phyloP scores from a whole-genome alignment of 2,329 filamentous ascomycete species.

The Apiospora kogelbergensis region DNA sequence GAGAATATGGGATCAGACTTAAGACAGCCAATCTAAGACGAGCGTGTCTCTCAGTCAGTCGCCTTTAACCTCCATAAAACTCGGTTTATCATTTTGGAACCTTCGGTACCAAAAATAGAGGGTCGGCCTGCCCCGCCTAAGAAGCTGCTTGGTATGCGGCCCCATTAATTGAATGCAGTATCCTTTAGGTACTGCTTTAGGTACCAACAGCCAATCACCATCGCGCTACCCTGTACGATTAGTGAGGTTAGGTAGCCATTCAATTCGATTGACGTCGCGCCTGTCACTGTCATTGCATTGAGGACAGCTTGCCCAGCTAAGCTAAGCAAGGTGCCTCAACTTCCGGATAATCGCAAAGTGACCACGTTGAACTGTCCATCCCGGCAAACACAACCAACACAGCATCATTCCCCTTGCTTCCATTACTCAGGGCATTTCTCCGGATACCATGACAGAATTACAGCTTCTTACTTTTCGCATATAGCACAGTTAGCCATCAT shows the following conservation, averaged over 20 bases:
- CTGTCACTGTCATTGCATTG: not conserved
- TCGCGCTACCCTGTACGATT: not conserved
- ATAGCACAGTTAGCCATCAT: slow-evolving; percentile 30
- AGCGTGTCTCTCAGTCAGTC: not conserved
- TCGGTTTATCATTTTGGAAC: not conserved
- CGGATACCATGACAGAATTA: slow-evolving; percentile 31
- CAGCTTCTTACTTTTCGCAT: slow-evolving; percentile 26
- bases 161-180: not conserved
- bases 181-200: not conserved
- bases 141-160: not conserved
- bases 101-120: not conserved
- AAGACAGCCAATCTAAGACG: not conserved
- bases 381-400: not conserved
- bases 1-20: not conserved
- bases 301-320: slow-evolving; percentile 16
- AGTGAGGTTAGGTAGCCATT: not conserved
- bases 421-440: slow-evolving; percentile 12
- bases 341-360: slow-evolving; percentile 1
- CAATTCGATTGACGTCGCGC: slow-evolving; percentile 1
- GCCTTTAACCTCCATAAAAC: not conserved
- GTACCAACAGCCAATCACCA: not conserved
- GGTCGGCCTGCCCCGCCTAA: not conserved
- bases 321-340: too few species aligned
- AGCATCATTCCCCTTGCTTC: not conserved
- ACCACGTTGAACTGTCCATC: not conserved